These are phyloP conservation scores for Aegilops umbellulata DNA, from an alignment of 176 grass and related monocot genomes.

Conservation along the genomic window DNA sequence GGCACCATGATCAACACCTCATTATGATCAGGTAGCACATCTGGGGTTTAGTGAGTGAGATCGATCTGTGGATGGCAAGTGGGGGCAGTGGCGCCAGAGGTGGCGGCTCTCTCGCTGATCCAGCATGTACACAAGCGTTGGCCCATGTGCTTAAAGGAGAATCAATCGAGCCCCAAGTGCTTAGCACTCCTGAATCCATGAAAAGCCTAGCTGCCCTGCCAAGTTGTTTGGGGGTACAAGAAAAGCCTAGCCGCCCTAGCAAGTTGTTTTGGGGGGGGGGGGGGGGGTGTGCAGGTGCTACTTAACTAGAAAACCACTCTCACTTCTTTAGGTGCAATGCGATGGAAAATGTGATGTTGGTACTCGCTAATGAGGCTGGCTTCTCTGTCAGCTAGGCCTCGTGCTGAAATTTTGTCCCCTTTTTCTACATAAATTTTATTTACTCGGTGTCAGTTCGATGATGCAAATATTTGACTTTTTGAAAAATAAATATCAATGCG, in stretches of 20 bases:
- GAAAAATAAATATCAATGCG: no score
- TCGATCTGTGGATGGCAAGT: constrained; percentile 47
- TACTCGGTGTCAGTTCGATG: no score
- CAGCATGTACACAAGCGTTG: background rate
- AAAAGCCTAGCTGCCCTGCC: background rate
- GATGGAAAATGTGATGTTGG: background rate
- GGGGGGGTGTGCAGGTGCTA: constrained; percentile 16
- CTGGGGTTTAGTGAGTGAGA: constrained; percentile 30
- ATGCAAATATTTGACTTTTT: no score
- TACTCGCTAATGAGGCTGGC: background rate
- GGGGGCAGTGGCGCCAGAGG: constrained; percentile 1
- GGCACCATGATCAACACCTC: constrained; percentile 31
- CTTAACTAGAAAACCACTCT: background rate
- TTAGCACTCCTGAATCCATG: constrained; percentile 18
- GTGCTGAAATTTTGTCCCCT: no score
- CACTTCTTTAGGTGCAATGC: background rate
- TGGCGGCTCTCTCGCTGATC: constrained; percentile 14
- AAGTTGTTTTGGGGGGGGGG: no score
- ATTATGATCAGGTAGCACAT: background rate
- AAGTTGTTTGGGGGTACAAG: background rate
- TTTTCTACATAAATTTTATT: no score
- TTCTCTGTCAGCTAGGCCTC: no score
- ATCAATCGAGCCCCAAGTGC: background rate
- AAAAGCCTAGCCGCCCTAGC: background rate
- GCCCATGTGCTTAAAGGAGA: constrained; percentile 37